These are phyloP conservation scores for Daedaleopsis sinensis DNA, from an alignment of 768 basidiomycete genomes.

Conservation along the genomic window DNA sequence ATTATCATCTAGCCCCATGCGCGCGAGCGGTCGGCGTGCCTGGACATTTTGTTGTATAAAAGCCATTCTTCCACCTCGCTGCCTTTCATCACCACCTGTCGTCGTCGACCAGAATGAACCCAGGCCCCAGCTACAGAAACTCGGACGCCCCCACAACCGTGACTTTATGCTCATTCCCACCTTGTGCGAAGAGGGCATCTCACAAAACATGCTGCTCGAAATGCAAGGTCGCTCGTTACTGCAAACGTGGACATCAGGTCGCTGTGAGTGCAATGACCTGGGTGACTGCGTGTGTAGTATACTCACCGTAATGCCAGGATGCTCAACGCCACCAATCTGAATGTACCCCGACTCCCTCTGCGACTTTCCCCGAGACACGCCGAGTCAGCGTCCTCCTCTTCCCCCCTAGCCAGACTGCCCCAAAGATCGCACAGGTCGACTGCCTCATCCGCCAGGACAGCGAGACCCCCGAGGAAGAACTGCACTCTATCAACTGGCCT, in stretches of 20 bases:
- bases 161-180: too few species aligned
- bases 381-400: conserved; percentile 2
- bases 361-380: not conserved
- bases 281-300: not conserved
- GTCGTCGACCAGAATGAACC: too few species aligned
- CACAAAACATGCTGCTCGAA: not conserved
- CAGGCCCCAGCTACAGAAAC: too few species aligned
- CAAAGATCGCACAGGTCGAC: conserved; percentile 1
- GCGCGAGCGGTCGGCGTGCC: too few species aligned
- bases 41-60: too few species aligned
- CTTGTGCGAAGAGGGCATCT: too few species aligned
- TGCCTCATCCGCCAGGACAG: not conserved
- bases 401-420: not conserved
- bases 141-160: too few species aligned
- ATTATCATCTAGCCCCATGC: too few species aligned
- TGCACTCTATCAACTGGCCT: not conserved
- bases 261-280: not conserved
- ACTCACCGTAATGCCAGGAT: not conserved
- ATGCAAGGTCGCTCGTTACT: not conserved
- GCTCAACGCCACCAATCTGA: not conserved
- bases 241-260: not conserved
- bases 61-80: too few species aligned
- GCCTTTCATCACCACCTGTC: too few species aligned
- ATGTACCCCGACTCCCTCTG: not conserved
- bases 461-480: not conserved